A percentile compares a stretch with the other conserved stretches of the same genome.
phyloP scores from a whole-genome alignment of 441 rosid species.

The Populus hybrid region DNA sequence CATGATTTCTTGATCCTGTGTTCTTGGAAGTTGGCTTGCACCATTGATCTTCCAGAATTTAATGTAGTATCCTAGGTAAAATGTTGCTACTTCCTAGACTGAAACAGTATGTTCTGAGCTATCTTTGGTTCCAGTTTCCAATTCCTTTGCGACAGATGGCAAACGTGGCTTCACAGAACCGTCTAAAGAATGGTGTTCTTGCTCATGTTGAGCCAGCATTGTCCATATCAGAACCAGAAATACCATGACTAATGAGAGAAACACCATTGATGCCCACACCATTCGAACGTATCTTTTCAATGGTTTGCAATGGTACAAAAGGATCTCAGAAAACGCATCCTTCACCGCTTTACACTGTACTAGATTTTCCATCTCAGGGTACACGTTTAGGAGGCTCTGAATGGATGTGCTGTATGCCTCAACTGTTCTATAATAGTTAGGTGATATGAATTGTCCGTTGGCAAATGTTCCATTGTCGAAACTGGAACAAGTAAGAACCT shows the following conservation, averaged over 20 bases:
- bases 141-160: slow-evolving; percentile 8
- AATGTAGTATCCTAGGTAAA: not conserved
- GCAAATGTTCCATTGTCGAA: slow-evolving; percentile 34
- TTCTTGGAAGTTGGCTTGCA: slow-evolving; percentile 10
- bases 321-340: slow-evolving; percentile 52
- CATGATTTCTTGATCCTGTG: not conserved
- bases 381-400: slow-evolving; percentile 47
- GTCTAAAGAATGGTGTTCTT: slow-evolving; percentile 22
- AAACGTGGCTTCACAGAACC: slow-evolving; percentile 37
- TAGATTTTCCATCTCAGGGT: slow-evolving; percentile 56
- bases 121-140: slow-evolving; percentile 9
- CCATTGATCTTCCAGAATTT: slow-evolving; percentile 8
- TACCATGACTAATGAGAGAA: slow-evolving; percentile 46
- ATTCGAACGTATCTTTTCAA: slow-evolving; percentile 39
- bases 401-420: slow-evolving; percentile 46
- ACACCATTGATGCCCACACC: slow-evolving; percentile 49
- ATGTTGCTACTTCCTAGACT: not conserved
- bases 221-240: slow-evolving; percentile 46
- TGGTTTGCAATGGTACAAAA: slow-evolving; percentile 48
- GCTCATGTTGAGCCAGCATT: slow-evolving; percentile 27
- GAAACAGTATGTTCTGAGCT: slow-evolving; percentile 12
- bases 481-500: slow-evolving; percentile 40
- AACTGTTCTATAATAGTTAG: slow-evolving; percentile 27
- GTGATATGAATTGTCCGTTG: slow-evolving; percentile 36
- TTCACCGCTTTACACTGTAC: slow-evolving; percentile 53